Evolutionary conservation across 176 grass and related monocot species (phyloP), one percentile per base, ranked within the genome.

Genomic region (Eremochloa ophiuroides): DNA sequence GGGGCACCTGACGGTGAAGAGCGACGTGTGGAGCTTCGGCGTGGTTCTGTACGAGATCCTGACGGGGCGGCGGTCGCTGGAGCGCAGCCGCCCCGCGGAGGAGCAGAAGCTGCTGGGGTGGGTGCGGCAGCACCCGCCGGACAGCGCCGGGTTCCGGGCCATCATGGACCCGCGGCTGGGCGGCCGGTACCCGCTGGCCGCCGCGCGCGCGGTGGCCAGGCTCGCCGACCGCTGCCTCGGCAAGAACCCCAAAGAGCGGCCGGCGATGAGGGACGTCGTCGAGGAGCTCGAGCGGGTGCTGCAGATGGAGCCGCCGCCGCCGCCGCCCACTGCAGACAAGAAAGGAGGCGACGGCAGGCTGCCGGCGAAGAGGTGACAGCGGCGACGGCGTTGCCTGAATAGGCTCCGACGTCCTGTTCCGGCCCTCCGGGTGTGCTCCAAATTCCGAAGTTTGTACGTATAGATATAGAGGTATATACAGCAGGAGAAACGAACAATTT

Each of bases 11-110:
- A 98, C 88, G 10, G 59, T 43, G 37, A 91, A 94, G 88, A 94
- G 92, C 47, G 95, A 98, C 55, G 90, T 98, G 46, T 98, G 92
- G 90, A 92, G 95, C 63, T 95, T 93, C 78, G 95, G 95, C 5
- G 90, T 98, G 39, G 92, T 94, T 72, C 82, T 93, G 20, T 94
- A 91, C 77, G 95, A 98, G 84, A 91, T 98, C 81, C 83, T 98
- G 4, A 89, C 92, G 22, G 95, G 95, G 22, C 81, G 92, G 58
- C 84, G 90, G 12, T 84, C 95, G 20, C n/a, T 94, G 28, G 92
- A 98, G 39, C 69, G 74, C 17, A 84, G 73, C 84, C 90, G 90
- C 2, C 88, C 95, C 10, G 37, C 23, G 26, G 85, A 76, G 77
- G 92, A 98, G 83, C 94, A 86, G 76, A 94, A 94, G 56, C 89